Base-by-base conservation (phyloP, 1,284 basidiomycete species). In the Ceratobasidium sp. region DNA sequence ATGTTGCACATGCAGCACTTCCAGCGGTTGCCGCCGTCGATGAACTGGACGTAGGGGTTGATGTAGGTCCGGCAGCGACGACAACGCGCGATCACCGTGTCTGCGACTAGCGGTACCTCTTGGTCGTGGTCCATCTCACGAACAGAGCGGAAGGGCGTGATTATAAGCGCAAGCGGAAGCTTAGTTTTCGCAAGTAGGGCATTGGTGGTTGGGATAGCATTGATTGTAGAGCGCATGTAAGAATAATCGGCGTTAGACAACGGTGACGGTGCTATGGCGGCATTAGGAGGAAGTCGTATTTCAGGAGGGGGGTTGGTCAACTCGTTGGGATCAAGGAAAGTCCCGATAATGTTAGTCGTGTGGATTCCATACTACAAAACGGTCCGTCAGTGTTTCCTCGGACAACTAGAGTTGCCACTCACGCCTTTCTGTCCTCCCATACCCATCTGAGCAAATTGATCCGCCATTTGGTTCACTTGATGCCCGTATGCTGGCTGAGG, bases 1-100 rank as follows among this genome's bases (percentile, higher is more conserved):
- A 99, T 92, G 81, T 94, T 95, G 85, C 98, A 99, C 95, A 99
- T 97, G 86, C 96, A 98, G 84, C 98, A 99, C 84, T 98, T 95
- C 98, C 98, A 92, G 87, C 97, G 90, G 84, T 96, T 97, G 45
- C 98, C 98, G 78, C 96, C 96, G 83, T 99, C 98, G 82, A 98
- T 96, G 84, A 99, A 99, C 81, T 96, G 95, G 53, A 99, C 97
- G 82, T 95, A 99, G 3, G 98, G 97, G 84, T 99, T 99, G 86
- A 99, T 99, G 86, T 99, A 99, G 56, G 96, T 95, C 82, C 98
- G 90, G 88, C 98, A 99, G 51, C 97, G 91, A 79, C 98, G 90
- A 86, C 98, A 99, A 60, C 98, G 94, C 61, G 98, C 97, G 81
- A 99, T 99, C 63, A 99, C 94, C 0, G 94, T 96, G 84, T 99